phyloP scores from a whole-genome alignment of 2,329 filamentous ascomycete species.

The Hypocrella siamensis region DNA sequence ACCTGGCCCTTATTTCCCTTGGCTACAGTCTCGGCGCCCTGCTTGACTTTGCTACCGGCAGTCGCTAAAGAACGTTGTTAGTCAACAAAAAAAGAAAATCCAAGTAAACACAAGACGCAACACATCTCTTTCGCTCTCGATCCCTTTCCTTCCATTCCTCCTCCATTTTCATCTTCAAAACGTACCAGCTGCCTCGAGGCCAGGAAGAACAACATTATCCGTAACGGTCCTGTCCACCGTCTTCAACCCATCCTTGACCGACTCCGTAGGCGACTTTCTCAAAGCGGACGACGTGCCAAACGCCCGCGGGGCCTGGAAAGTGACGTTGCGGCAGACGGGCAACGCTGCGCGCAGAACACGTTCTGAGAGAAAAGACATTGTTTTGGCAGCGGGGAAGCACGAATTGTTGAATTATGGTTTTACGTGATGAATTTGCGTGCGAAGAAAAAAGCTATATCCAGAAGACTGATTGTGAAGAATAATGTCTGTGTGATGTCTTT shows the following conservation, averaged over 20 bases:
- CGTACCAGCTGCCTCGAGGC: slow-evolving; percentile 42
- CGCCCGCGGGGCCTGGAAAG: slow-evolving; percentile 25
- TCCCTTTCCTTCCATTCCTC: no score
- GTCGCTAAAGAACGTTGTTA: slow-evolving; percentile 12
- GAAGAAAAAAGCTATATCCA: no score
- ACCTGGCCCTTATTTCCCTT: slow-evolving; percentile 20
- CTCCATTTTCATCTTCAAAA: slow-evolving; percentile 4
- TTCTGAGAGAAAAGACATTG: slow-evolving; percentile 42
- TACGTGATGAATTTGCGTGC: no score
- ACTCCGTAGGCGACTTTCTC: slow-evolving; percentile 34
- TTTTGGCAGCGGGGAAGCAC: no score
- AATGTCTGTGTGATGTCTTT: no score
- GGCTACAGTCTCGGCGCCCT: slow-evolving; percentile 14
- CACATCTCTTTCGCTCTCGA: no score
- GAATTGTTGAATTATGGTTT: no score
- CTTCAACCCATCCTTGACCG: slow-evolving; percentile 44
- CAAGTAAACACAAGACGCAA: not conserved
- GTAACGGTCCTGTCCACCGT: slow-evolving; percentile 42
- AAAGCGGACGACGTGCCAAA: slow-evolving; percentile 32
- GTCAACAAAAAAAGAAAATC: not conserved
- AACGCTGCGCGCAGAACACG: slow-evolving; percentile 25
- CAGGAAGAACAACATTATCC: slow-evolving; percentile 46
- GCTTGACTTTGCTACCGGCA: slow-evolving; percentile 31
- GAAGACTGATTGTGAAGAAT: no score
- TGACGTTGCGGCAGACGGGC: slow-evolving; percentile 20